Conservation (phyloP, 192 early-diverging fungal genomes). For the Lobulomyces angularis region DNA sequence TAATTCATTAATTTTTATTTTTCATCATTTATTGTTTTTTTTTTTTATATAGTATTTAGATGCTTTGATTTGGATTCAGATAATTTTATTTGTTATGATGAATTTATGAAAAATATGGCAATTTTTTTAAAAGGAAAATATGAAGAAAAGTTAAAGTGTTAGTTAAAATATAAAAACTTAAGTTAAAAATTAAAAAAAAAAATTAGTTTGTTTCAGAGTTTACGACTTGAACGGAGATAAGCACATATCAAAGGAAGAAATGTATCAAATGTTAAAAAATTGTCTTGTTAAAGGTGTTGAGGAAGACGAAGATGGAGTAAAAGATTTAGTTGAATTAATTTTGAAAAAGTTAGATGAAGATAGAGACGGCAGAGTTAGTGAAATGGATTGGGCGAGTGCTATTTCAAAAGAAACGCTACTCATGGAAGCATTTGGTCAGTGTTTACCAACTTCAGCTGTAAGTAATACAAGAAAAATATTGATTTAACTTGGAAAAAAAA, state of each 20-base stretch:
- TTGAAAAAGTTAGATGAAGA: slow-evolving; percentile 50
- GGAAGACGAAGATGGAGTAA: slow-evolving; percentile 52
- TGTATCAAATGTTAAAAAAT: slow-evolving; percentile 53
- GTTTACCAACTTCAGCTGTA: slow-evolving; percentile 31
- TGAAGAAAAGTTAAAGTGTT: slow-evolving; percentile 39
- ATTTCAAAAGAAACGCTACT: slow-evolving; percentile 41
- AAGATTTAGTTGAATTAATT: slow-evolving; percentile 45
- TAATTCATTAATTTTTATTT: not conserved
- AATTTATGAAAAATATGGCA: slow-evolving; percentile 45
- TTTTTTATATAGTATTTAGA: slow-evolving; percentile 32
- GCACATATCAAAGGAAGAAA: slow-evolving; percentile 53
- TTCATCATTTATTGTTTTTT: not conserved
- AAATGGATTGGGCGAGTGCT: slow-evolving; percentile 42
- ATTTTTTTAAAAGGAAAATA: slow-evolving; percentile 38
- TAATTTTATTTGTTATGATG: slow-evolving; percentile 43
- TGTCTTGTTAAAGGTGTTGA: slow-evolving; percentile 40
- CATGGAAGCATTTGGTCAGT: slow-evolving; percentile 49
- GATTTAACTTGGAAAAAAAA: too few species aligned
- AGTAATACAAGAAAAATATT: too few species aligned
- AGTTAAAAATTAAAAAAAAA: too few species aligned
- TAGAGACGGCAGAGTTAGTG: slow-evolving; percentile 40
- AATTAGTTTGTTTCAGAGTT: slow-evolving; percentile 44
- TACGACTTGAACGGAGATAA: slow-evolving; percentile 52
- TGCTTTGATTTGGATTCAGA: slow-evolving; percentile 49
- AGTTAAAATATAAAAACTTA: not conserved